phyloP scores from a whole-genome alignment of 2,329 filamentous ascomycete species.

The Aureobasidium sp. region DNA sequence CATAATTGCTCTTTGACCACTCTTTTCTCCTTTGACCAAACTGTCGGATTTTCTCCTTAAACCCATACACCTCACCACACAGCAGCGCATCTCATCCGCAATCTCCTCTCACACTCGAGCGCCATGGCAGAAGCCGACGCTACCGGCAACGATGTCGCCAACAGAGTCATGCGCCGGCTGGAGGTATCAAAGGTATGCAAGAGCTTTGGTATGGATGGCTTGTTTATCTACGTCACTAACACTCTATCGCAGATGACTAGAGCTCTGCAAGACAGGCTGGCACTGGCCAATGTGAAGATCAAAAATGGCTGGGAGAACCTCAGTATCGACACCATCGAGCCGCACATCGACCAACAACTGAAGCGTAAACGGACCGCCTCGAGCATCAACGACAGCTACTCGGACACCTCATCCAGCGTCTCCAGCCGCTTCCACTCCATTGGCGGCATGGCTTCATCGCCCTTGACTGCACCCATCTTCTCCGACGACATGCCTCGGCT shows the following conservation, averaged over 20 bases:
- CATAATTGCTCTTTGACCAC: conserved; percentile 15
- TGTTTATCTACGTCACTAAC: conserved; percentile 13
- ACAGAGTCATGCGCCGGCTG: conserved; percentile 31
- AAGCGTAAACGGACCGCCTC: conserved; percentile 61
- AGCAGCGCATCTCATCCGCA: not conserved
- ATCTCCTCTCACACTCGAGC: not conserved
- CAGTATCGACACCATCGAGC: conserved; percentile 77
- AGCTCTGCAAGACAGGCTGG: conserved; percentile 85
- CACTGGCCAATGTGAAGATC: conserved; percentile 94
- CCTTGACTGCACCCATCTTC: conserved; percentile 74
- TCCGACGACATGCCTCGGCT: conserved; percentile 73
- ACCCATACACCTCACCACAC: not conserved
- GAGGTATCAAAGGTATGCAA: conserved; percentile 32
- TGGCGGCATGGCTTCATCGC: conserved; percentile 70
- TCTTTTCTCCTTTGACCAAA: conserved; percentile 14
- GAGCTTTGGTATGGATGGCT: not conserved
- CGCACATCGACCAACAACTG: conserved; percentile 71
- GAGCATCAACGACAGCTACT: conserved; percentile 66
- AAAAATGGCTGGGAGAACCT: conserved; percentile 92
- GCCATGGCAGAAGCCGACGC: conserved; percentile 10
- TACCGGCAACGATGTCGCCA: conserved; percentile 26
- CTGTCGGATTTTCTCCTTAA: conserved; percentile 12
- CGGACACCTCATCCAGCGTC: conserved; percentile 78
- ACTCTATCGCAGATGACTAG: conserved; percentile 67
- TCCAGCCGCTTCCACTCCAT: conserved; percentile 68